Conservation (phyloP, 495 filamentous ascomycete species). For the Bombardia bombarda region DNA sequence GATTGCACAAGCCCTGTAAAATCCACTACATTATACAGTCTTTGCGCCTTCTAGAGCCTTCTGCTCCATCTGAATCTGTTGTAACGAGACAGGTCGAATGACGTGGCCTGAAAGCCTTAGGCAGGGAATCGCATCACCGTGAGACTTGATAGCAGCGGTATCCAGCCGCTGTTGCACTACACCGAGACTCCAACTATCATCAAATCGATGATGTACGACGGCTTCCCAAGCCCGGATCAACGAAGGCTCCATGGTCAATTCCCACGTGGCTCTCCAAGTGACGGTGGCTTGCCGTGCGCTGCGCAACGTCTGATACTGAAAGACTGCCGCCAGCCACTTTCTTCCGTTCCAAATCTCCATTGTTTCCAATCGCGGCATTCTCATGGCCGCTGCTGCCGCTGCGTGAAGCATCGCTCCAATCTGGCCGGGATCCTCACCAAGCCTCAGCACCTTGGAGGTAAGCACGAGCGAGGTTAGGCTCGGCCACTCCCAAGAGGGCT, state of each 20-base stretch:
- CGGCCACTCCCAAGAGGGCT: slow-evolving; percentile 28
- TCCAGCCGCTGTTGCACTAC: slow-evolving; percentile 21
- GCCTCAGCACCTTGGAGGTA: slow-evolving; percentile 23
- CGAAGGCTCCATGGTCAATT: slow-evolving; percentile 20
- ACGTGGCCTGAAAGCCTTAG: slow-evolving; percentile 21
- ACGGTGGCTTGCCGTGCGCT: slow-evolving; percentile 18
- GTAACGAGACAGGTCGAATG: slow-evolving; percentile 26
- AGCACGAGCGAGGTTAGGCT: slow-evolving; percentile 26
- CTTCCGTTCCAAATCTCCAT: slow-evolving; percentile 35
- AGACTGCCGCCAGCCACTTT: slow-evolving; percentile 26
- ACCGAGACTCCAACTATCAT: slow-evolving; percentile 9
- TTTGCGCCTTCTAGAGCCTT: slow-evolving; percentile 17
- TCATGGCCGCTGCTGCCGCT: slow-evolving; percentile 21
- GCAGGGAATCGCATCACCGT: slow-evolving; percentile 25
- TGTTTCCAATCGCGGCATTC: slow-evolving; percentile 29
- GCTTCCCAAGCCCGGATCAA: slow-evolving; percentile 3
- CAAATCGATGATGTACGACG: slow-evolving; percentile 19
- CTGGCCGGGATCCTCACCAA: slow-evolving; percentile 15
- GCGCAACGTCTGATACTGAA: slow-evolving; percentile 22
- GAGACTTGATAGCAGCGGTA: slow-evolving; percentile 21
- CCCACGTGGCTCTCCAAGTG: slow-evolving; percentile 30
- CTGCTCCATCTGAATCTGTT: slow-evolving; percentile 26
- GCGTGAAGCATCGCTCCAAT: slow-evolving; percentile 21
- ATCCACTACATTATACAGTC: slow-evolving; percentile 5
- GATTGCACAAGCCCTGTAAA: neutral